phyloP scores from a whole-genome alignment of 768 basidiomycete species.

The Rhodosporidiobolus odoratus region DNA sequence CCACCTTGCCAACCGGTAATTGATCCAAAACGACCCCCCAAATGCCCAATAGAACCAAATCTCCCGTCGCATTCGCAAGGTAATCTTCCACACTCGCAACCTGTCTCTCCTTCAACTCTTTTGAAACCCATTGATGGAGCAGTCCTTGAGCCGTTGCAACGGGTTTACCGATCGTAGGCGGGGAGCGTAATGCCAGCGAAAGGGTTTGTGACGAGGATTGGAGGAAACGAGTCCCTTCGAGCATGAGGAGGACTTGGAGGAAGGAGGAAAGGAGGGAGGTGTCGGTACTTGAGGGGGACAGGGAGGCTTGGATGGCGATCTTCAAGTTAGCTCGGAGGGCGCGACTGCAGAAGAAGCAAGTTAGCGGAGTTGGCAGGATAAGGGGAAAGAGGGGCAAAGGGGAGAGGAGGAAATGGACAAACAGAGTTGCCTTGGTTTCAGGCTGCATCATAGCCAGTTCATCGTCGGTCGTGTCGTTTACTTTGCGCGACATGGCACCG shows the following conservation, averaged over 20 bases:
- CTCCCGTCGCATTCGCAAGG: constrained; percentile 81
- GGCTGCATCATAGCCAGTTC: constrained; percentile 60
- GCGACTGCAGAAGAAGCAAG: constrained; percentile 2
- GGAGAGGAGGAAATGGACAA: constrained; percentile 42
- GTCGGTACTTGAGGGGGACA: constrained; percentile 51
- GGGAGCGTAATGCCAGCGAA: constrained; percentile 61
- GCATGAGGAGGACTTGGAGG: constrained; percentile 91
- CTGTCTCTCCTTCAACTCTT: constrained; percentile 68
- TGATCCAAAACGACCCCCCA: constrained; percentile 65
- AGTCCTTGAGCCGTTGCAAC: constrained; percentile 67
- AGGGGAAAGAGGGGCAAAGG: not conserved
- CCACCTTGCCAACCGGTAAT: constrained; percentile 43
- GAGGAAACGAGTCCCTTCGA: constrained; percentile 91
- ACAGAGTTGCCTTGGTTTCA: constrained; percentile 69
- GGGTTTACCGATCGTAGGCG: constrained; percentile 55
- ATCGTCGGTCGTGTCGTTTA: constrained; percentile 78
- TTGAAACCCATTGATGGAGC: constrained; percentile 81
- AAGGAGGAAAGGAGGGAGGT: constrained; percentile 84
- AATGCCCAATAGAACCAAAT: constrained; percentile 72
- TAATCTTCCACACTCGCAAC: constrained; percentile 86
- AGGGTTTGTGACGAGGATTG: constrained; percentile 62
- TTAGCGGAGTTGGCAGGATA: not conserved
- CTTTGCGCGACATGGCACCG: constrained; percentile 84
- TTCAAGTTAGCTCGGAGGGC: constrained; percentile 70
- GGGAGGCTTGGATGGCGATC: constrained; percentile 81